Evolutionary conservation across 1,139 yeast genomes (phyloP).

Genomic region (Casaregolazyma lundiana): DNA sequence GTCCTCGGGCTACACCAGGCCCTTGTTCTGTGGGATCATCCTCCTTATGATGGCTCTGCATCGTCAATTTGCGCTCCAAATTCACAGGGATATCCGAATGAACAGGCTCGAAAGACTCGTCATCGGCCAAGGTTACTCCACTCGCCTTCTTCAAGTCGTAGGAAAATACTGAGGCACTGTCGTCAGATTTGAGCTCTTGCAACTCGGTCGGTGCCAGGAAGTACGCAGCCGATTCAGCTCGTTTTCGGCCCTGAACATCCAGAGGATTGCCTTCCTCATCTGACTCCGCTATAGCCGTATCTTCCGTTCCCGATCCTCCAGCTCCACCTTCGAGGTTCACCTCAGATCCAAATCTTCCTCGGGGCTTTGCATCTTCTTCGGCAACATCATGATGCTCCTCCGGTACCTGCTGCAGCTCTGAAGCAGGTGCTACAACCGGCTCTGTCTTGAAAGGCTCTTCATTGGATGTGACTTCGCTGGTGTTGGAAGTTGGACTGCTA

Average conservation of each 20-base stretch:
- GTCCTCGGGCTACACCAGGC: conserved; percentile 35
- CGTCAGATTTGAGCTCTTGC: conserved; percentile 15
- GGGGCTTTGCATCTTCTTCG: conserved; percentile 12
- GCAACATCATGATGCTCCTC: conserved; percentile 9
- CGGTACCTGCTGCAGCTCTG: conserved; percentile 12
- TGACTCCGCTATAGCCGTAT: not conserved
- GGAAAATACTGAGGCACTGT: conserved; percentile 31
- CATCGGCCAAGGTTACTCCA: conserved; percentile 28
- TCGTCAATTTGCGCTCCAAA: conserved; percentile 35
- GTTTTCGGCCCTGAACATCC: not conserved
- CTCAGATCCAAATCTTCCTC: conserved; percentile 30
- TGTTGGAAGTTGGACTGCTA: conserved; percentile 27
- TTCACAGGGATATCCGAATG: conserved; percentile 31
- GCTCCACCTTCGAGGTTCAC: conserved; percentile 24
- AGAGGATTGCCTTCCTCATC: not conserved
- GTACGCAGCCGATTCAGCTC: conserved; percentile 10
- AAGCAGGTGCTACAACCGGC: conserved; percentile 10
- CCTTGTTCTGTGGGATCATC: conserved; percentile 22
- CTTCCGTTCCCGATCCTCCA: conserved; percentile 14
- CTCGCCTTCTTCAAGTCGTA: conserved; percentile 33
- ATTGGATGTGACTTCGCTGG: conserved; percentile 29
- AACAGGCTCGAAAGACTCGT: conserved; percentile 33
- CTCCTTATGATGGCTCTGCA: conserved; percentile 31
- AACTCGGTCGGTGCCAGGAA: conserved; percentile 7
- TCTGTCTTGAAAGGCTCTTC: conserved; percentile 28